Evolutionary conservation across 2,329 filamentous ascomycete species (phyloP).

Genomic region (Cladosporium sp.): DNA sequence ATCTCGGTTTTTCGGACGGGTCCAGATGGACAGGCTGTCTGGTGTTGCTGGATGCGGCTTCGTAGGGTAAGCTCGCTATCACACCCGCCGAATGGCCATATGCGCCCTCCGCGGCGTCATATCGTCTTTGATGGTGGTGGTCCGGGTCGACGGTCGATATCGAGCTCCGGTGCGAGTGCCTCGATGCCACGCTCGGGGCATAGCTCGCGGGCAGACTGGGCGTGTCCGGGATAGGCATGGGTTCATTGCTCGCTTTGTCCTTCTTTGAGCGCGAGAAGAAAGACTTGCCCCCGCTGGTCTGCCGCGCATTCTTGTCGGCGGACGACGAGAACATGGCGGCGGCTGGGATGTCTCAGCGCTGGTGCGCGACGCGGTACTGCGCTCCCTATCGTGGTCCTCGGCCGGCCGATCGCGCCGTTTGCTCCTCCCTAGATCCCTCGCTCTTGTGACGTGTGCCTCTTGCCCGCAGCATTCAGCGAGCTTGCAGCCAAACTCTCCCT

Average conservation of each 20-base stretch:
- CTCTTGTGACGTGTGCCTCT: conserved; percentile 7
- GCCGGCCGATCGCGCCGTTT: conserved; percentile 1
- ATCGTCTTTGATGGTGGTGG: conserved; percentile 10
- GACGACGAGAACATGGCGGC: conserved; percentile 9
- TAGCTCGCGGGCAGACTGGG: conserved; percentile 46
- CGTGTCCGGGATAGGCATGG: conserved; percentile 53
- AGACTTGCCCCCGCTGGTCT: conserved; percentile 72
- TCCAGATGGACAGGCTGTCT: conserved; percentile 68
- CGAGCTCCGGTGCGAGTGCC: conserved; percentile 64
- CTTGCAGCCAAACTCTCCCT: conserved; percentile 6
- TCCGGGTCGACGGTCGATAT: conserved; percentile 26
- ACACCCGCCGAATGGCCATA: conserved; percentile 50
- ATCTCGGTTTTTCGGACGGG: conserved; percentile 58
- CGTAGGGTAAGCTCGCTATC: conserved; percentile 84
- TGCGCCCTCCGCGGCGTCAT: not conserved
- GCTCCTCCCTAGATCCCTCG: conserved; percentile 7
- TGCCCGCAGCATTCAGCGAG: conserved; percentile 9
- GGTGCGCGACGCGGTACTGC: conserved; percentile 1
- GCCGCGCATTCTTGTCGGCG: conserved; percentile 54
- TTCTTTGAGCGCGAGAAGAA: conserved; percentile 79
- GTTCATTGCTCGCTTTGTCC: conserved; percentile 64
- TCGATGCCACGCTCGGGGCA: conserved; percentile 51
- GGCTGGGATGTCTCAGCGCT: conserved; percentile 7
- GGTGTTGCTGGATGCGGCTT: conserved; percentile 58
- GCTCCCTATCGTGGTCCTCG: not conserved